These are phyloP conservation scores for Microdochium bolleyi DNA, from an alignment of 2,329 filamentous ascomycete genomes.

Conservation along the genomic window DNA sequence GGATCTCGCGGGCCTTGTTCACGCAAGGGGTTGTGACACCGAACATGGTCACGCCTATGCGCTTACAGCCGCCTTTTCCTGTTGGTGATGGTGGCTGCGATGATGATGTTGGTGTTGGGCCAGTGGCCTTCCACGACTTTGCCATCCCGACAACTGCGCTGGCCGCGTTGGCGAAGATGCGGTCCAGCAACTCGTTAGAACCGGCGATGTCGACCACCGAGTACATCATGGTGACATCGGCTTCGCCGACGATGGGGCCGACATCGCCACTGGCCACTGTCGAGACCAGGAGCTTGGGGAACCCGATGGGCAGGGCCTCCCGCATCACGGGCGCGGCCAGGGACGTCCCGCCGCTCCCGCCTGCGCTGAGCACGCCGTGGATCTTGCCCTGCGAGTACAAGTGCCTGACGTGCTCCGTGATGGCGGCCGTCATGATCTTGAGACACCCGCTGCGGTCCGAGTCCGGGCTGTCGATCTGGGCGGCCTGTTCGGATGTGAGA, in stretches of 20 bases:
- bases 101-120: background rate
- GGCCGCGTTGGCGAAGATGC: conserved; percentile 55
- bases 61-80: conserved; percentile 24
- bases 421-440: conserved; percentile 42
- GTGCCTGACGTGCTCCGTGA: conserved; percentile 29
- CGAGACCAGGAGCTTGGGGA: conserved; percentile 64
- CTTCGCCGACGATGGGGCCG: conserved; percentile 56
- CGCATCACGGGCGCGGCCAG: conserved; percentile 55
- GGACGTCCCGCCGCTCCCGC: conserved; percentile 56
- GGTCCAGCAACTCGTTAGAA: conserved; percentile 48
- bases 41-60: conserved; percentile 65
- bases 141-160: conserved; percentile 54
- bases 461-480: conserved; percentile 17
- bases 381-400: conserved; percentile 30
- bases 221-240: conserved; percentile 63
- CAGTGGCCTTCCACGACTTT: conserved; percentile 24
- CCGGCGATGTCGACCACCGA: conserved; percentile 65
- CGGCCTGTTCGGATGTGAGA: conserved; percentile 16
- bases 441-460: conserved; percentile 48
- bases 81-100: background rate
- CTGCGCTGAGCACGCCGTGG: conserved; percentile 50
- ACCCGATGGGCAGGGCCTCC: conserved; percentile 50
- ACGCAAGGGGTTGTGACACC: conserved; percentile 64
- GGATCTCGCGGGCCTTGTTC: conserved; percentile 40
- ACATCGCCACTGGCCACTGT: conserved; percentile 63